phyloP scores from a whole-genome alignment of 2,329 filamentous ascomycete genomes.

The Cyclaneusma minus region DNA sequence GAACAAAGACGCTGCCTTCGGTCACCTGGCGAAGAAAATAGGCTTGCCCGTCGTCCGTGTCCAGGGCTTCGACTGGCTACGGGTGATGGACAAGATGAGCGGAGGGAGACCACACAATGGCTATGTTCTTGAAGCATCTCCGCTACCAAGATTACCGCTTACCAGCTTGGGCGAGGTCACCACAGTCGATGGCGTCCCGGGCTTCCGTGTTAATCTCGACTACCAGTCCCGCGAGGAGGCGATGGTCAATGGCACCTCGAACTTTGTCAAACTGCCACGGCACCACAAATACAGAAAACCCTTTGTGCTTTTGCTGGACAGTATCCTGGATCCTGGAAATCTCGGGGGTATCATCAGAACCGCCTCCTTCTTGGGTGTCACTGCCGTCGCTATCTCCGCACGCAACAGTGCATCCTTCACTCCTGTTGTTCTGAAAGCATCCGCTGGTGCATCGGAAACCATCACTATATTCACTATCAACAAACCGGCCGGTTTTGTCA shows the following conservation, averaged over 20 bases:
- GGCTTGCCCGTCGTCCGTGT: constrained; percentile 43
- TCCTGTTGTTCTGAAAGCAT: constrained; percentile 70
- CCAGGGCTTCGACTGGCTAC: constrained; percentile 39
- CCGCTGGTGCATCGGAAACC: constrained; percentile 73
- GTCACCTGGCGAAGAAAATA: constrained; percentile 28
- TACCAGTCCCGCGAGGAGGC: constrained; percentile 62
- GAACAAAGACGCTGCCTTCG: constrained; percentile 27
- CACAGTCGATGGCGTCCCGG: constrained; percentile 17
- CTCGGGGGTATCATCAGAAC: constrained; percentile 79
- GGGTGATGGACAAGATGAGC: constrained; percentile 70
- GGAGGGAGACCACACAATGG: constrained; percentile 78
- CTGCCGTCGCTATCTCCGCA: constrained; percentile 64
- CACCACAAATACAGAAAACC: constrained; percentile 36
- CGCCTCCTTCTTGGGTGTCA: constrained; percentile 79
- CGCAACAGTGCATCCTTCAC: constrained; percentile 61
- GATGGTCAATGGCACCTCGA: constrained; percentile 51
- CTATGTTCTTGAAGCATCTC: constrained; percentile 72
- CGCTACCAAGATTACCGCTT: constrained; percentile 58
- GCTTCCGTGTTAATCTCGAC: constrained; percentile 44
- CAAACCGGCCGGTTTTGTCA: constrained; percentile 54
- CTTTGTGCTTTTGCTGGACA: constrained; percentile 58
- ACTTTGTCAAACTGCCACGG: constrained; percentile 25
- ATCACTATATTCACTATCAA: constrained; percentile 57
- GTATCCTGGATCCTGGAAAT: constrained; percentile 76
- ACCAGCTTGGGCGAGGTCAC: constrained; percentile 29